A percentile compares a stretch with the other conserved stretches of the same genome.
These are phyloP conservation scores for Diaporthe australafricana DNA, from an alignment of 2,329 filamentous ascomycete species.

Conservation along the genomic window DNA sequence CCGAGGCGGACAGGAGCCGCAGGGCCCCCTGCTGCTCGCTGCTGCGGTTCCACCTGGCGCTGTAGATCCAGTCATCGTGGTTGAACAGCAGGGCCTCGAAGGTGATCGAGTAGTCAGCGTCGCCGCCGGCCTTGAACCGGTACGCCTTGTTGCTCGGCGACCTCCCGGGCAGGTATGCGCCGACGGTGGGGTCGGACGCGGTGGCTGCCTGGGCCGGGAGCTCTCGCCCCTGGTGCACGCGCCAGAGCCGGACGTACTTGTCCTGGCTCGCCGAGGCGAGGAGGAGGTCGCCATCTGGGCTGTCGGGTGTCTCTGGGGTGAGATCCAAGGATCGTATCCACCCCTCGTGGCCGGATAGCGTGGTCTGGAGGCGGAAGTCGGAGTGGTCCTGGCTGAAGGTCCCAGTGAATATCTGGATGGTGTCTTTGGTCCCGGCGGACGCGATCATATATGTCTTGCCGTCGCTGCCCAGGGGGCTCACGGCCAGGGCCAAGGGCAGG, in stretches of 20 bases:
- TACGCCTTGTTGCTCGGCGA: constrained; percentile 92
- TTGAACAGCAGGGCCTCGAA: constrained; percentile 95
- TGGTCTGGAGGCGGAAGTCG: constrained; percentile 79
- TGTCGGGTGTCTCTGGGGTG: constrained; percentile 67
- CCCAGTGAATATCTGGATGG: constrained; percentile 80
- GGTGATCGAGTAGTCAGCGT: constrained; percentile 79
- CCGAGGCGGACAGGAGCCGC: constrained; percentile 88
- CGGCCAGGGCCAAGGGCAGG: constrained; percentile 82
- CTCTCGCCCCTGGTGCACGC: constrained; percentile 78
- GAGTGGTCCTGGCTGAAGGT: constrained; percentile 47
- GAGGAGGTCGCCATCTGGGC: constrained; percentile 73
- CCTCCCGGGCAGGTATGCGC: constrained; percentile 72
- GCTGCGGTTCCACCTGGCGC: constrained; percentile 75
- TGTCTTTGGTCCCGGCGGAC: constrained; percentile 84
- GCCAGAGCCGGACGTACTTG: constrained; percentile 96
- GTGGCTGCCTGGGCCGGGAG: constrained; percentile 67
- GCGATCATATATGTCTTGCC: constrained; percentile 74
- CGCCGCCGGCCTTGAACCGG: constrained; percentile 68
- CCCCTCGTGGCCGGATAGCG: constrained; percentile 88
- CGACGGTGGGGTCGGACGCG: constrained; percentile 67
- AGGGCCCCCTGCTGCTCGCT: constrained; percentile 51
- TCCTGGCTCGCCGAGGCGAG: constrained; percentile 96
- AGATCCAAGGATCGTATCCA: constrained; percentile 93
- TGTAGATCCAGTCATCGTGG: constrained; percentile 99
- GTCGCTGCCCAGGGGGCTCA: constrained; percentile 68